Evolutionary conservation across 805 yeast genomes (phyloP).

Genomic region (Yamadazyma philogaea): DNA sequence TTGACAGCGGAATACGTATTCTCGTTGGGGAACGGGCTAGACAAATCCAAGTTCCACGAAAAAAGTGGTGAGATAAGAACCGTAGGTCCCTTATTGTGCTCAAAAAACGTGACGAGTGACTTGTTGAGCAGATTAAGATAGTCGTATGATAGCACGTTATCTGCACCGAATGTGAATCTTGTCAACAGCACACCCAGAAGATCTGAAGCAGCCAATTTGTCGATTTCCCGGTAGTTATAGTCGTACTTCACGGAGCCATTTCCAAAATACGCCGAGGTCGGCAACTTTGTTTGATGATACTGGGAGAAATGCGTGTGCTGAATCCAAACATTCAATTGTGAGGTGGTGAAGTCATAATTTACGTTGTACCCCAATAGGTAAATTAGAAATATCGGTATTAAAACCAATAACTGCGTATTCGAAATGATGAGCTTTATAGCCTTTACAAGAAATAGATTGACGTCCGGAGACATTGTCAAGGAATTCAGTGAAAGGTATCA

Average conservation of each 20-base stretch:
- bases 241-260: conserved; percentile 1
- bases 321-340: conserved; percentile 3
- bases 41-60: conserved; percentile 7
- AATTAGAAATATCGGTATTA: conserved; percentile 29
- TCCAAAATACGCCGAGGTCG: background rate
- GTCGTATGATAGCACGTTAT: conserved; percentile 10
- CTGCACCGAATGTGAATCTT: conserved; percentile 5
- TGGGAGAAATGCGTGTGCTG: conserved; percentile 1
- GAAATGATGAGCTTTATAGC: conserved; percentile 4
- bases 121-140: background rate
- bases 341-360: conserved; percentile 31
- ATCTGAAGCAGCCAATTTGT: background rate
- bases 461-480: conserved; percentile 5
- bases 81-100: conserved; percentile 2
- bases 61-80: conserved; percentile 7
- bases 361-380: conserved; percentile 35
- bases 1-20: conserved; percentile 17
- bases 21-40: background rate
- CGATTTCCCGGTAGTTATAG: background rate
- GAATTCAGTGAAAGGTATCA: no score
- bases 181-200: background rate
- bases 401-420: conserved; percentile 26
- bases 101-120: background rate
- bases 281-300: background rate
- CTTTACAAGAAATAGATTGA: conserved; percentile 3